Evolutionary conservation across 495 filamentous ascomycete species (phyloP).

Genomic region (Evernia prunastri): DNA sequence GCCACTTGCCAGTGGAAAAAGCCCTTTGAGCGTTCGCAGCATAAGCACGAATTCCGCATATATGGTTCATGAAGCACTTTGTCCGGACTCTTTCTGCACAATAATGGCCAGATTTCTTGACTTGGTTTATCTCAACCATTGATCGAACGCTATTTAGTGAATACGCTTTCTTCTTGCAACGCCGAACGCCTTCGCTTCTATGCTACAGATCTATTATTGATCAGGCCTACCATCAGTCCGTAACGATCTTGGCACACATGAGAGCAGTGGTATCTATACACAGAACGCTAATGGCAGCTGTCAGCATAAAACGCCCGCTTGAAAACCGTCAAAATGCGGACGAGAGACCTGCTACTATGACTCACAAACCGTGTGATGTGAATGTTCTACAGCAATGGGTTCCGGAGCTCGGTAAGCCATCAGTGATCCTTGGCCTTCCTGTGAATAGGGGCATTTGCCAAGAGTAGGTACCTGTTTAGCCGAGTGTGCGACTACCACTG

Average conservation of each 20-base stretch:
- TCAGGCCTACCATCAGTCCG: neutral
- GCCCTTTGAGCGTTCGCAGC: neutral
- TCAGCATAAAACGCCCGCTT: neutral
- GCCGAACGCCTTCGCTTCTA: slow-evolving; percentile 15
- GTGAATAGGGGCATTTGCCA: slow-evolving; percentile 7
- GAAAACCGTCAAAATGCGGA: neutral
- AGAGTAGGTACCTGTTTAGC: slow-evolving; percentile 29
- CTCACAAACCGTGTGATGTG: neutral
- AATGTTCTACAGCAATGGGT: neutral
- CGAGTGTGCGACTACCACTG: slow-evolving; percentile 45
- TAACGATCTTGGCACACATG: neutral
- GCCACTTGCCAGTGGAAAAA: neutral
- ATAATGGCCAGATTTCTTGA: neutral
- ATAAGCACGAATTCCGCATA: neutral
- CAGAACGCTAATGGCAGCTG: neutral
- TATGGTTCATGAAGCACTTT: neutral
- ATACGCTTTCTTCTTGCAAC: neutral
- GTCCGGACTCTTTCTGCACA: neutral
- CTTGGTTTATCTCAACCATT: neutral
- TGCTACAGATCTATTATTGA: slow-evolving; percentile 4
- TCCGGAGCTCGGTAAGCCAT: neutral
- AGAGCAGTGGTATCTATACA: neutral
- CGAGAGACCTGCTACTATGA: neutral
- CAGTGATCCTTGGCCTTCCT: slow-evolving; percentile 8
- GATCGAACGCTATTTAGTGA: neutral